Evolutionary conservation across 805 yeast genomes (phyloP), one percentile per base, ranked within the genome.

Genomic region (Candida palmyrensis): DNA sequence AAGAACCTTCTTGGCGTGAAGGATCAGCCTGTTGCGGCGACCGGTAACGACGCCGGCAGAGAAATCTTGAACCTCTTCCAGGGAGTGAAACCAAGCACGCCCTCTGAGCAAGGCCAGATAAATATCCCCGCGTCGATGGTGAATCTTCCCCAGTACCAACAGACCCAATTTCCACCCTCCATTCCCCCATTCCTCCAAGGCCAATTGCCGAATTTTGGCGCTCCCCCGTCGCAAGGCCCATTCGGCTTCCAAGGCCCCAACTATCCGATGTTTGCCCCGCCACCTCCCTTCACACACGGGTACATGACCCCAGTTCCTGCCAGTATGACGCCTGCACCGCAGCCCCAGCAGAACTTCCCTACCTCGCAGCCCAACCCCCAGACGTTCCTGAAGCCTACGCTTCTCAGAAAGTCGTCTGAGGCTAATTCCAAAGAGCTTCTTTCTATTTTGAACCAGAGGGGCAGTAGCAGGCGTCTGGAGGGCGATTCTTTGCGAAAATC

Each of bases 31-130:
- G 42, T 45, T 33, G 32, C 53, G 35, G 37, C 52, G 55, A 49
- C 39, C 24, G 53, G 54, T 30, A 46, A 45, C 18, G 90, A 82
- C 55, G 87, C 88, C 1, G 92, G 92, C 21, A 78, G 90, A 66
- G 90, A 81, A 33, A 55, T 83, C 37, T 68, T 83, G 47, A 75
- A 80, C 40, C 69, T 82, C 52, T 63, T 83, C 39, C 70, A 65
- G 40, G 62, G 64, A 10, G 62, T 61, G 6, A 26, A 32, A 11
- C 31, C 24, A 30, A 23, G 23, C 11, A 11, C 10, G 11, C 30
- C 36, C 11, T 20, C 9, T 13, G 32, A 13, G 11, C 11, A 9
- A 9, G 23, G 23, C 9, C 11, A 9, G 23, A 20, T 17, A 6
- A 30, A 32, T 25, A 18, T 25, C 13, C 12, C 34, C 12, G 13